Conservation (phyloP, 208 protist species). For the Entamoeba dispar region DNA sequence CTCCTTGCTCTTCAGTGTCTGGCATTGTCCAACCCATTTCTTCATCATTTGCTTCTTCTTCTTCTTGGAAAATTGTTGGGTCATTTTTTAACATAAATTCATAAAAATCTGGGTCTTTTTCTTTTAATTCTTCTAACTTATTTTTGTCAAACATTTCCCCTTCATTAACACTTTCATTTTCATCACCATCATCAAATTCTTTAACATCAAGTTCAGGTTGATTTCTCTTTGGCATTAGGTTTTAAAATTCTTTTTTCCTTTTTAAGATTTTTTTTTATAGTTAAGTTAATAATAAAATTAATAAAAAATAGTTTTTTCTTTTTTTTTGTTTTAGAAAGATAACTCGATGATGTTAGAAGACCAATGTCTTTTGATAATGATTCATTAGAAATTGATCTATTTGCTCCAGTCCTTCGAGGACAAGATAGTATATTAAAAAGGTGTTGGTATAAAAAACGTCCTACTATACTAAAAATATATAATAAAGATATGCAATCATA, state of each 20-base stretch:
- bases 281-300: too few relatives aligned
- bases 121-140: neutral
- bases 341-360: too few relatives aligned
- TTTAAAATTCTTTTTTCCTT: neutral
- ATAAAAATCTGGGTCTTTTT: neutral
- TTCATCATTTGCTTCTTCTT: neutral
- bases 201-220: neutral
- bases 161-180: neutral
- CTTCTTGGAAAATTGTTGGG: neutral
- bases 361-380: too few relatives aligned
- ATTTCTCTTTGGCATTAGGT: neutral
- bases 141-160: neutral
- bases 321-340: too few relatives aligned
- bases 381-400: too few relatives aligned
- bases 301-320: too few relatives aligned
- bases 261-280: too few relatives aligned
- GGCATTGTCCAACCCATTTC: neutral
- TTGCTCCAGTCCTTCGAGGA: too few relatives aligned
- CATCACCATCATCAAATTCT: neutral
- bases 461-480: too few relatives aligned
- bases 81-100: neutral
- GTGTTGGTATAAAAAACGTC: too few relatives aligned
- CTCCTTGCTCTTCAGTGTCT: neutral
- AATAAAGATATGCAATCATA: too few relatives aligned
- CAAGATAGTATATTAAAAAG: too few relatives aligned